Evolutionary conservation across 192 early-diverging fungal genomes (phyloP).

Genomic region (Coemansia sp.): DNA sequence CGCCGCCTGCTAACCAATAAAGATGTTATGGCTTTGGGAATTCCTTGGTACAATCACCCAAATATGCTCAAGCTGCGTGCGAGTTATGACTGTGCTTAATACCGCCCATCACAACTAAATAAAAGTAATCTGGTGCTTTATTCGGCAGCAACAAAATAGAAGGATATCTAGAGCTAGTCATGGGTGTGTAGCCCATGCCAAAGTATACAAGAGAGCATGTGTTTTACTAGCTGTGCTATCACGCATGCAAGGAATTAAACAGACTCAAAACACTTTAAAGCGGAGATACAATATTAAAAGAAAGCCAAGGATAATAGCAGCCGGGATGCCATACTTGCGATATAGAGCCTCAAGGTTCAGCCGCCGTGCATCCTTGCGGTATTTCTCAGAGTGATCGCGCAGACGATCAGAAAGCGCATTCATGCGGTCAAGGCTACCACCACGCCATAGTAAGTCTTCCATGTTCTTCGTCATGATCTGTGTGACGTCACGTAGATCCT

Average conservation of each 20-base stretch:
- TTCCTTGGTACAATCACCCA: neutral
- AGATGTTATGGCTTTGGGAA: neutral
- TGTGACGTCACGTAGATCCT: conserved; percentile 93
- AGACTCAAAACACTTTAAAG: conserved; percentile 37
- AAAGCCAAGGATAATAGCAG: conserved; percentile 75
- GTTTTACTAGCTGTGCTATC: too few species aligned
- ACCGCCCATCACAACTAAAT: neutral
- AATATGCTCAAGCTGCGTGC: too few species aligned
- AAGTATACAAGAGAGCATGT: neutral
- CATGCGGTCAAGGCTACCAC: conserved; percentile 81
- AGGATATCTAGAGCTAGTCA: neutral
- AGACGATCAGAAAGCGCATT: conserved; percentile 64
- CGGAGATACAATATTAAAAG: conserved; percentile 76
- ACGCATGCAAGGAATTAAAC: neutral
- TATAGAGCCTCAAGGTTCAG: conserved; percentile 87
- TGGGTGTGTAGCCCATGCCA: neutral
- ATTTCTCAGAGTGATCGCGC: conserved; percentile 74
- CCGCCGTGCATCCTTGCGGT: conserved; percentile 80
- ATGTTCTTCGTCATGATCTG: conserved; percentile 99
- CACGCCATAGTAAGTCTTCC: conserved; percentile 90
- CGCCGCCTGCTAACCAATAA: neutral
- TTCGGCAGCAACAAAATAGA: neutral
- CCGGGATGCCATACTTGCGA: conserved; percentile 92
- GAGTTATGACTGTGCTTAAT: too few species aligned
- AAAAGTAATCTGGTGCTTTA: neutral